Conservation (phyloP, 805 yeast species). For the Novakomyces olei region DNA sequence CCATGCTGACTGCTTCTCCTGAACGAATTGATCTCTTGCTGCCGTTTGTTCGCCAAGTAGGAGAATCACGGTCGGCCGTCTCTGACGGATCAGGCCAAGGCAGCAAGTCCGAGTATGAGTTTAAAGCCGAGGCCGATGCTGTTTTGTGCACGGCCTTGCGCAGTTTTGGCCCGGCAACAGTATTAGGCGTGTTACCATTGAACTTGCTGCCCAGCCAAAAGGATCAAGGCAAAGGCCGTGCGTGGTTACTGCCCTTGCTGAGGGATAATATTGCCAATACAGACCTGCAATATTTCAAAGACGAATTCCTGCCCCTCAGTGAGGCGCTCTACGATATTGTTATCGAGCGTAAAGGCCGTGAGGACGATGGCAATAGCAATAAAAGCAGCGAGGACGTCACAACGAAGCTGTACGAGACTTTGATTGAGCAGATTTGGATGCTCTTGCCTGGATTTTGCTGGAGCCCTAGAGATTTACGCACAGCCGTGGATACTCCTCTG, state of each 20-base stretch:
- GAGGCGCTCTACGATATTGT: slow-evolving; percentile 13
- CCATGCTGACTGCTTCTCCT: no score
- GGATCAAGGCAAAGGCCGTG: slow-evolving; percentile 55
- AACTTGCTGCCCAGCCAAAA: slow-evolving; percentile 26
- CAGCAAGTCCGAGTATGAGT: no score
- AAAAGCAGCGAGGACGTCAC: slow-evolving; percentile 53
- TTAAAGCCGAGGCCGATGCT: slow-evolving; percentile 53
- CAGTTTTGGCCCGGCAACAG: slow-evolving; percentile 69
- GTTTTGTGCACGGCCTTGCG: slow-evolving; percentile 61
- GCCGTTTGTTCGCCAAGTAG: no score
- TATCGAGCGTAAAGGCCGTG: slow-evolving; percentile 12
- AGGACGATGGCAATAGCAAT: no score
- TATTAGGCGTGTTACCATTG: slow-evolving; percentile 52
- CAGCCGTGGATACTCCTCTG: slow-evolving; percentile 48
- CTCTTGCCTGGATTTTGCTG: slow-evolving; percentile 74
- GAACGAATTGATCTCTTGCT: no score
- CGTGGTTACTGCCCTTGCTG: slow-evolving; percentile 80
- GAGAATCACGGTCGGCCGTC: no score
- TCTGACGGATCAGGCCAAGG: no score
- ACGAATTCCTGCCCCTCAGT: slow-evolving; percentile 42
- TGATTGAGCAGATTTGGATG: slow-evolving; percentile 82
- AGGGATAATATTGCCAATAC: slow-evolving; percentile 70
- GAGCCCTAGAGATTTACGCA: slow-evolving; percentile 50
- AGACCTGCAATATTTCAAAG: slow-evolving; percentile 37
- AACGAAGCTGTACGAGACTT: slow-evolving; percentile 57